Evolutionary conservation across 495 filamentous ascomycete species (phyloP).

Genomic region (Copromyces sp.): DNA sequence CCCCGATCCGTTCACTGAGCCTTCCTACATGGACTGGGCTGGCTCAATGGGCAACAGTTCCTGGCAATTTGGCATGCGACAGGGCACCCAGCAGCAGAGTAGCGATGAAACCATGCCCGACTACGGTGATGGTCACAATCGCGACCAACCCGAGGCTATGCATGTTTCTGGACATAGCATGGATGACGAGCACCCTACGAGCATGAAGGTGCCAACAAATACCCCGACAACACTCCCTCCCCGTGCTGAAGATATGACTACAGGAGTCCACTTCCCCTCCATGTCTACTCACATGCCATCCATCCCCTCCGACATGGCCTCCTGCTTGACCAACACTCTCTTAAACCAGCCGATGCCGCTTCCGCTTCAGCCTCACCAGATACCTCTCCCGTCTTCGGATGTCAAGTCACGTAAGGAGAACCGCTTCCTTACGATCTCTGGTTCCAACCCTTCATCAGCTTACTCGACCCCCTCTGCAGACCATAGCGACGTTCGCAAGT

Average conservation of each 20-base stretch:
- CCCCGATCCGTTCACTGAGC: conserved; percentile 27
- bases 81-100: conserved; percentile 17
- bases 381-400: conserved; percentile 23
- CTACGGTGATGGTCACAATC: conserved; percentile 16
- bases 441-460: conserved; percentile 2
- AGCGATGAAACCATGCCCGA: conserved; percentile 34
- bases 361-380: conserved; percentile 18
- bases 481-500: conserved; percentile 22
- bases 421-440: conserved; percentile 9
- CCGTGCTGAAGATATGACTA: conserved; percentile 1
- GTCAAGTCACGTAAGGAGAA: conserved; percentile 32
- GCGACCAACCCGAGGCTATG: conserved; percentile 10
- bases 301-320: conserved; percentile 26
- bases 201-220: conserved; percentile 30
- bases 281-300: conserved; percentile 1
- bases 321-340: conserved; percentile 32
- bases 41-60: conserved; percentile 7
- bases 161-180: conserved; percentile 23
- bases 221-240: conserved; percentile 20
- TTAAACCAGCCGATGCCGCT: conserved; percentile 34
- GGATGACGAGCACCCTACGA: conserved; percentile 19
- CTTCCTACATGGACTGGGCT: conserved; percentile 30
- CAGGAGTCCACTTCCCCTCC: conserved; percentile 1
- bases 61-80: conserved; percentile 7
- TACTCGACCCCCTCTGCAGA: conserved; percentile 10